Base-by-base conservation (phyloP, 2,329 filamentous ascomycete species). In the Trichoderma atroviride region DNA sequence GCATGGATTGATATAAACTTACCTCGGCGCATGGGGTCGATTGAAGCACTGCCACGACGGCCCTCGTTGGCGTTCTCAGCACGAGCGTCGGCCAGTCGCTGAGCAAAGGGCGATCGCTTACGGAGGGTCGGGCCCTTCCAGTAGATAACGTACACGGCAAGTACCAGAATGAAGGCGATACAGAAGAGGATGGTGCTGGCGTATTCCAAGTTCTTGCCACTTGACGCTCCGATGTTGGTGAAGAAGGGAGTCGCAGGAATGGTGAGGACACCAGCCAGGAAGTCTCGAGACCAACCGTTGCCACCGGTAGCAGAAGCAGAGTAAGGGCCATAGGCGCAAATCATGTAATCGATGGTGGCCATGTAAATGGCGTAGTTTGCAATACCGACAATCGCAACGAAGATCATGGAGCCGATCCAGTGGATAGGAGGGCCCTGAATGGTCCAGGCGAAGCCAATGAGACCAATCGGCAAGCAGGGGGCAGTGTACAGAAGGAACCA, bases 331-430 rank as follows among this genome's bases (percentile, higher is more conserved):
- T 93, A 92, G 0, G 90, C 89, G 69, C 88, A 89, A 43, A 92
- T 87, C 87, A 92, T 92, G 80, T 93, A 93, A 78, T 93, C 89
- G 72, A 92, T 91, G 1, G 90, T 92, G 1, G 90, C 89, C 88
- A 92, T 91, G 80, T 92, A 92, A 69, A 92, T 92, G 40, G 86
- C 82, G 50, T 91, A 91, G 75, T 93, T 93, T 68, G 91, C 91
- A 63, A 93, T 89, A 27, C 90, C 91, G 62, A 93, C 88, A 56
- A 92, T 81, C 19, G 83, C 84, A 1, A 85, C 84, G 72, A 90
- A 92, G 58, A 92, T 80, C 81, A 90, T 86, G 2, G 89, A 88
- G 0, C 84, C 88, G 27, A 92, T 87, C 91, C 91, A 93, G 72
- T 88, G 88, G 4, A 90, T 76, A 31, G 86, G 79, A 1, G 89